Base-by-base conservation (phyloP, 495 filamentous ascomycete species). In the Pyronema domesticum region DNA sequence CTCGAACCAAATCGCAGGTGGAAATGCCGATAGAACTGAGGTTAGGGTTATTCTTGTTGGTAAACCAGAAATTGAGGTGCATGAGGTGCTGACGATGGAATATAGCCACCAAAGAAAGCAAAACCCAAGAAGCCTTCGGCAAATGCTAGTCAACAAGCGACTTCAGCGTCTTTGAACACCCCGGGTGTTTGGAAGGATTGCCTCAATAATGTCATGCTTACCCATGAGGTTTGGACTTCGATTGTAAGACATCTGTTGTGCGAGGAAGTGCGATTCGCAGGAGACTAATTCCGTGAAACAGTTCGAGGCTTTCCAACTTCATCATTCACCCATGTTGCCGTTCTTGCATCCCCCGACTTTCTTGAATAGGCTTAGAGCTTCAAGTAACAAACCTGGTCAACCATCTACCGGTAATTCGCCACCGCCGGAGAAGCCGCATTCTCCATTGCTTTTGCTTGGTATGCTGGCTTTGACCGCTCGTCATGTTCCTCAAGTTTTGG, bases 311-410 rank as follows among this genome's bases (percentile, higher is more conserved):
- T 94, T 86, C 66, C 80, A 87, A 68, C 72, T 84, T 13, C 84
- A 94, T 66, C 89, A 82, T 64, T 82, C 83, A 0, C 81, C 85
- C 0, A 79, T 89, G 47, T 73, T 94, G 46, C 85, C 86, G 3
- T 94, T 94, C 64, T 71, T 94, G 14, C 84, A 91, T 60, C 74
- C 83, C 11, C 80, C 83, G 1, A 85, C 82, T 0, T 82, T 93
- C 60, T 70, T 77, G 56, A 70, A 71, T 50, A 81, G 82, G 63
- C 70, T 76, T 57, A 72, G 71, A 48, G 60, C 73, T 36, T 55
- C 69, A 44, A 67, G 68, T 46, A 42, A 55, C 11, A 53, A 42
- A n/a, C 55, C 43, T 17, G 34, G 50, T 33, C 48, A 46, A 7
- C 23, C 23, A 30, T 60, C 58, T 1, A 53, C 48, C n/a, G 59